These are phyloP conservation scores for Ogataea parapolymorpha DNA, from an alignment of 805 yeast genomes.

Conservation along the genomic window DNA sequence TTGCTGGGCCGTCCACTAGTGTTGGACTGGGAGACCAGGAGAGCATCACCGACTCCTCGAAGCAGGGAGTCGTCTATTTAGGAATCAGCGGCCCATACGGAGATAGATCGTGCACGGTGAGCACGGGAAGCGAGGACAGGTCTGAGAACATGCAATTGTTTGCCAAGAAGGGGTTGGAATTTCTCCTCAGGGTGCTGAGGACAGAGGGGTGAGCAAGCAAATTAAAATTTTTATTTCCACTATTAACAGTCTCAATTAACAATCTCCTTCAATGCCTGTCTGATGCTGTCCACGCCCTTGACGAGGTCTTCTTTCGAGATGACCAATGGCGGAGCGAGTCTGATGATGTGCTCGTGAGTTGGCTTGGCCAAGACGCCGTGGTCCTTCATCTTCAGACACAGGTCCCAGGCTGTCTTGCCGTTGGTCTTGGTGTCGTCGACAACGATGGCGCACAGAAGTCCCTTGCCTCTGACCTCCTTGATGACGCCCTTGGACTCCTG, in stretches of 20 bases:
- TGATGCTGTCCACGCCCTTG: conserved; percentile 76
- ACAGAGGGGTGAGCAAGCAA: conserved; percentile 9
- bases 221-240: conserved; percentile 18
- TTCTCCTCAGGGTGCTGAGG: conserved; percentile 50
- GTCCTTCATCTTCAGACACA: conserved; percentile 84
- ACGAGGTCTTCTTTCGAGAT: conserved; percentile 82
- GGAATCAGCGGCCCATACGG: conserved; percentile 68
- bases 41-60: conserved; percentile 29
- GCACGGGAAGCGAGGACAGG: conserved; percentile 51
- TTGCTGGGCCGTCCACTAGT: conserved; percentile 70
- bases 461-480: conserved; percentile 74
- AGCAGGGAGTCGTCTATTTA: conserved; percentile 65
- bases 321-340: conserved; percentile 94
- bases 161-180: conserved; percentile 64
- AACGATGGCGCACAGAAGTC: conserved; percentile 86
- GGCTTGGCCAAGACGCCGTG: conserved; percentile 93
- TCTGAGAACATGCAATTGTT: conserved; percentile 71
- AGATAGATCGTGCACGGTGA: conserved; percentile 42
- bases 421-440: conserved; percentile 79
- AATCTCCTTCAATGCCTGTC: conserved; percentile 51
- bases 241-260: conserved; percentile 49
- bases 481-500: conserved; percentile 50
- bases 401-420: conserved; percentile 95
- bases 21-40: conserved; percentile 32
- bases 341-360: conserved; percentile 91